phyloP scores from a whole-genome alignment of 1,284 basidiomycete species.

The Puccinia hordei region DNA sequence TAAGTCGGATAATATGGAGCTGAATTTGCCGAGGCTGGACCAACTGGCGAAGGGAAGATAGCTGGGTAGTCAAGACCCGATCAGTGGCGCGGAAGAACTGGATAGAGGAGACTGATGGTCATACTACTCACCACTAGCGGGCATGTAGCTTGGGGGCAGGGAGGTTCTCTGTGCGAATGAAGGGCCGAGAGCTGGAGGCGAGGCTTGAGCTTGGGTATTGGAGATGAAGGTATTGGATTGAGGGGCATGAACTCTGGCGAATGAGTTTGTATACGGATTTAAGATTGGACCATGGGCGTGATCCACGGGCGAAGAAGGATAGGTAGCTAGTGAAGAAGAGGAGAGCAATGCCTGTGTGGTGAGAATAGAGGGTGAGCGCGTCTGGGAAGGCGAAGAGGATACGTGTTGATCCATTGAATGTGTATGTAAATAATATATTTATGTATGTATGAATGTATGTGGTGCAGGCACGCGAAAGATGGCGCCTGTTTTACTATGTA shows the following conservation, averaged over 20 bases:
- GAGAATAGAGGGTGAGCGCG: slow-evolving; percentile 21
- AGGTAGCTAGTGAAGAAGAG: neutral
- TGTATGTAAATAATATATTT: too few species aligned
- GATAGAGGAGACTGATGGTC: neutral
- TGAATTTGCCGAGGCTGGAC: slow-evolving; percentile 23
- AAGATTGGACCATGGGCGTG: slow-evolving; percentile 2
- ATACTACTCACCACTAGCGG: neutral
- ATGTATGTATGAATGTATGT: neutral
- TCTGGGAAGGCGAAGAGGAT: slow-evolving; percentile 18
- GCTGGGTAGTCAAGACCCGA: neutral
- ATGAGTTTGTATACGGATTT: neutral
- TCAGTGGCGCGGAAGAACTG: neutral
- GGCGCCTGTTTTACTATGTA: slow-evolving; percentile 5
- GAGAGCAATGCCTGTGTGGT: neutral
- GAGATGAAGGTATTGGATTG: slow-evolving; percentile 4
- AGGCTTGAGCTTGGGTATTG: slow-evolving; percentile 7
- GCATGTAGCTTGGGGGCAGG: slow-evolving; percentile 13
- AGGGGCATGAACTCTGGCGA: neutral
- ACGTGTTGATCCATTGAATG: slow-evolving; percentile 17
- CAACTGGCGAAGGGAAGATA: slow-evolving; percentile 15
- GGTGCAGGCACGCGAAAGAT: slow-evolving; percentile 1
- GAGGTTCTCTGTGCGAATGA: slow-evolving; percentile 9
- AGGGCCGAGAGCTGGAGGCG: neutral
- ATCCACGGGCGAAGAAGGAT: neutral
- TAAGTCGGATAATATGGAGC: slow-evolving; percentile 13